Evolutionary conservation across 2,329 filamentous ascomycete species (phyloP).

Genomic region (Aspergillus luchuensis): DNA sequence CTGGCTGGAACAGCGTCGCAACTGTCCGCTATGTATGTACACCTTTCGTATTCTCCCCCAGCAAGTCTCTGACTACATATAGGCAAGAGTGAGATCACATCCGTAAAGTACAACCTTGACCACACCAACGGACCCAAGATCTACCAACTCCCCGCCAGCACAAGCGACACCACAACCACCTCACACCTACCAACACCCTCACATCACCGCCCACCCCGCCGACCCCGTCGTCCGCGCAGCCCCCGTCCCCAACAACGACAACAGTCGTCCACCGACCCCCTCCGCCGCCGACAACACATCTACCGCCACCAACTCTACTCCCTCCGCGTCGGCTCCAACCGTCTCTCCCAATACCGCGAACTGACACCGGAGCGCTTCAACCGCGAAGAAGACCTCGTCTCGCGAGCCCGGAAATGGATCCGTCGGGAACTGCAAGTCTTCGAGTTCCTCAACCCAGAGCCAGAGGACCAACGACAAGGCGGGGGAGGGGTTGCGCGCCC

Average conservation of each 20-base stretch:
- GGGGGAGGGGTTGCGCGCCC: slow-evolving; percentile 23
- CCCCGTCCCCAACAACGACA: slow-evolving; percentile 18
- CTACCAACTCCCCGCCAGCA: slow-evolving; percentile 51
- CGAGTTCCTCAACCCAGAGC: slow-evolving; percentile 61
- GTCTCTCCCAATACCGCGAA: slow-evolving; percentile 73
- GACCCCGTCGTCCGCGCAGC: slow-evolving; percentile 26
- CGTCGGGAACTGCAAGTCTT: slow-evolving; percentile 84
- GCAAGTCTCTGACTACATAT: no score
- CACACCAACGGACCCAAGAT: slow-evolving; percentile 57
- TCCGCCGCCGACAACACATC: slow-evolving; percentile 68
- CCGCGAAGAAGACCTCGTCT: slow-evolving; percentile 66
- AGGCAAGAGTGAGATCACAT: slow-evolving; percentile 56
- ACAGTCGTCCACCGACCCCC: slow-evolving; percentile 44
- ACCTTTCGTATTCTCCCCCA: no score
- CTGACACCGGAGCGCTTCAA: slow-evolving; percentile 69
- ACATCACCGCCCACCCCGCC: slow-evolving; percentile 19
- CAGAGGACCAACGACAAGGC: slow-evolving; percentile 15
- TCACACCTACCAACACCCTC: slow-evolving; percentile 9
- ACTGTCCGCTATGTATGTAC: slow-evolving; percentile 78
- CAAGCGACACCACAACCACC: slow-evolving; percentile 15
- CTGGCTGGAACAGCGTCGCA: slow-evolving; percentile 73
- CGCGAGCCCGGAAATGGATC: slow-evolving; percentile 77
- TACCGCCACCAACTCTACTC: slow-evolving; percentile 75
- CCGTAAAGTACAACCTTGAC: slow-evolving; percentile 68
- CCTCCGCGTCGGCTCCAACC: slow-evolving; percentile 79